Percentiles rank a stretch among this genome's conserved stretches.
Conservation (phyloP, 1,284 basidiomycete genomes). For the Hemileia vastatrix region DNA sequence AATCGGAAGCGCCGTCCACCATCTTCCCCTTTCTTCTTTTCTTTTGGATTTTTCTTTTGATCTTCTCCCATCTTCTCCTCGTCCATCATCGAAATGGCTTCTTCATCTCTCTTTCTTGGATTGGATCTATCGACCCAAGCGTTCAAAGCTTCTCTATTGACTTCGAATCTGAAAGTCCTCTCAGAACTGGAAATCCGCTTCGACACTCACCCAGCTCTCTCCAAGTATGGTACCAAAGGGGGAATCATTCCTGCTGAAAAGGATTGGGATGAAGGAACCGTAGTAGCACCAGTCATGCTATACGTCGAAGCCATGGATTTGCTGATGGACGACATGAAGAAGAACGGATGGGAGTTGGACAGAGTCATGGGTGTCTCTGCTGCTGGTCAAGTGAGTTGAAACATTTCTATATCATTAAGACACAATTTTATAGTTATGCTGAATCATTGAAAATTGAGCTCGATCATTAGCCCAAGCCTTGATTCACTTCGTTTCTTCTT, state of each 20-base stretch:
- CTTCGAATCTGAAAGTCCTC: conserved; percentile 55
- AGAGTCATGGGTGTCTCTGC: conserved; percentile 60
- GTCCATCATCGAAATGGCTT: no score
- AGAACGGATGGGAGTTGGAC: conserved; percentile 53
- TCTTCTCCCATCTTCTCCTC: no score
- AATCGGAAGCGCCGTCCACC: no score
- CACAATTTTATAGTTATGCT: background rate
- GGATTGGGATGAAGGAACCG: conserved; percentile 61
- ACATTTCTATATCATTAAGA: conserved; percentile 1
- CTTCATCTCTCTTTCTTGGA: conserved; percentile 69
- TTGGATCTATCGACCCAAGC: conserved; percentile 81
- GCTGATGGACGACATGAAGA: conserved; percentile 60
- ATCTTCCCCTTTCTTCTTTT: no score
- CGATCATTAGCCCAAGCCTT: conserved; percentile 7
- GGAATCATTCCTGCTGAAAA: conserved; percentile 27
- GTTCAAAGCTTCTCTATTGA: conserved; percentile 60
- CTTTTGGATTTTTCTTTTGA: no score
- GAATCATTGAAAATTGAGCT: conserved; percentile 21
- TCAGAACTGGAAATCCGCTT: conserved; percentile 69
- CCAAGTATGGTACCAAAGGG: no score
- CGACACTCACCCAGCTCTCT: conserved; percentile 64
- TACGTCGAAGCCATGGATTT: conserved; percentile 75
- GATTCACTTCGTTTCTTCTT: conserved; percentile 6
- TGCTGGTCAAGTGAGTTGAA: conserved; percentile 56
- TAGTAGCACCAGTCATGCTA: conserved; percentile 68